Base-by-base conservation (phyloP, 140 eudicot species). In the Oenanthe javanica region DNA sequence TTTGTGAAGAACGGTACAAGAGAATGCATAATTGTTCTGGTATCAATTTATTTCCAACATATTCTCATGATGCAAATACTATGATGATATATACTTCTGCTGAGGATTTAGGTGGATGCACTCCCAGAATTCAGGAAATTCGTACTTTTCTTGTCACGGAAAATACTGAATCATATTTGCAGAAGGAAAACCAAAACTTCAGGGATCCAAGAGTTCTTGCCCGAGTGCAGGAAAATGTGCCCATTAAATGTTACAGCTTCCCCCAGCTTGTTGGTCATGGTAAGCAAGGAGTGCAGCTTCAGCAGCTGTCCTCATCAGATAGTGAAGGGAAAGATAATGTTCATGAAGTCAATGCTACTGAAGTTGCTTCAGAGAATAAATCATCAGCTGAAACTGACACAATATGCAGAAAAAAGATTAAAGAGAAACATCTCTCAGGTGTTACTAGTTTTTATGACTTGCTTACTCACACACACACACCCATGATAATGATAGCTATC, bases 381-480 rank as follows among this genome's bases (percentile, higher is more conserved):
- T 89, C 97, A 15, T 89, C 97, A 40, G 92, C 91, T 83, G 96
- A 91, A 54, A 88, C 96, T 14, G 91, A 91, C 72, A 61, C 88
- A 82, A 82, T 91, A 94, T 93, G 86, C 57, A 70, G 86, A 85
- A 91, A 82, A 59, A 78, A 82, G 73, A 83, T 81, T 74, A 66
- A 84, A 72, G 83, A 81, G 84, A 84, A 83, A 76, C 80, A 72
- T 57, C 74, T 83, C 74, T 86, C 88, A 19, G 96, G 98, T 93
- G 83, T 52, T 77, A 52, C 40, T 4, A 23, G 77, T 84, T 52
- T 15, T 18, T 54, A 51, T 31, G 16, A 49, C 45, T 70, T 25
- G n/a, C 31, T 31, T 13, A 38, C 16, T 88, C 72, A 85, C 81
- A 73, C 86, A 84, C 67, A 84, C 82, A 83, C 4, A 36, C 23